phyloP scores from a whole-genome alignment of 2,329 filamentous ascomycete genomes.

The Beauveria varroae region DNA sequence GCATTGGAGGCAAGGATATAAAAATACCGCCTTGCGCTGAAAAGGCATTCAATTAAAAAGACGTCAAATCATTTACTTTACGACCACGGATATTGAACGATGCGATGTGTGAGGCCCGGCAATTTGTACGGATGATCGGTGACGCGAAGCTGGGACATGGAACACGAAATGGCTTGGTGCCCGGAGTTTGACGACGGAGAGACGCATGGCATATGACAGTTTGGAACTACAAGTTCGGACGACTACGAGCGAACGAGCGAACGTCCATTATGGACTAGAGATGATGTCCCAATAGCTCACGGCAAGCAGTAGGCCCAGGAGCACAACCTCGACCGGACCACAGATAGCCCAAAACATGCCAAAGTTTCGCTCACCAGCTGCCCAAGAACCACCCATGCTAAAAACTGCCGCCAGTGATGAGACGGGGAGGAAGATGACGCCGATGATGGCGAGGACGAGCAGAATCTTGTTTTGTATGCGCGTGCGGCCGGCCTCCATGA shows the following conservation, averaged over 20 bases:
- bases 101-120: constrained; percentile 7
- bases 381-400: constrained; percentile 13
- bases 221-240: not conserved
- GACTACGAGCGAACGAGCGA: not conserved
- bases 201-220: not conserved
- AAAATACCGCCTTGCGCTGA: constrained; percentile 42
- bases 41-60: constrained; percentile 45
- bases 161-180: not conserved
- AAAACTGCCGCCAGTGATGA: constrained; percentile 11
- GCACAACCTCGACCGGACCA: constrained; percentile 8
- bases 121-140: not conserved
- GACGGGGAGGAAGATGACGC: constrained; percentile 12
- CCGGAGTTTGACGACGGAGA: not conserved
- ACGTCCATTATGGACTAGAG: not conserved
- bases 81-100: not conserved
- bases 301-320: constrained; percentile 4
- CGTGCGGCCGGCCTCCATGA: constrained; percentile 12
- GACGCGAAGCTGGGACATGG: not conserved
- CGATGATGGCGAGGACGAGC: constrained; percentile 10
- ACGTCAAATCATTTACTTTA: constrained; percentile 30
- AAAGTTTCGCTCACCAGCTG: constrained; percentile 10
- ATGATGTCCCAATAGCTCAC: constrained; percentile 7
- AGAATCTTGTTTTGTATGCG: constrained; percentile 12
- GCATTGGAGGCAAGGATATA: constrained; percentile 52
- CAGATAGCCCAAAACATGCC: constrained; percentile 11